phyloP scores from a whole-genome alignment of 257 asterid species.

The Solanum stenotomum region DNA sequence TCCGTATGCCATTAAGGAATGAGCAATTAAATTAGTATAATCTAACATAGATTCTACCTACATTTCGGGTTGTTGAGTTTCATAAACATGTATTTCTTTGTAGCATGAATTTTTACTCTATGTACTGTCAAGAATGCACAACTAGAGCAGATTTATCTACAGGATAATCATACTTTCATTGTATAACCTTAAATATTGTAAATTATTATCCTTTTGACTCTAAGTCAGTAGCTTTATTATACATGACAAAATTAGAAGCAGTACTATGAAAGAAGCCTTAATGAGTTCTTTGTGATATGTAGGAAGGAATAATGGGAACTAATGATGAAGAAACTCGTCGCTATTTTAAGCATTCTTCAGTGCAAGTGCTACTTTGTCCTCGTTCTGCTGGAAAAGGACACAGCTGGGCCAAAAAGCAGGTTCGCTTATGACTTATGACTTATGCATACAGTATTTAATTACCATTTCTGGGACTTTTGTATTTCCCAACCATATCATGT shows the following conservation, averaged over 20 bases:
- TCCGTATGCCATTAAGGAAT: background rate
- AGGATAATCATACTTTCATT: background rate
- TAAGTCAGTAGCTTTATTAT: background rate
- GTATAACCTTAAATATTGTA: background rate
- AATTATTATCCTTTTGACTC: background rate
- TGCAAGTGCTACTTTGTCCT: slow-evolving; percentile 75
- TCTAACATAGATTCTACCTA: background rate
- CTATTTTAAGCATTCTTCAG: slow-evolving; percentile 84
- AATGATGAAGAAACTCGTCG: slow-evolving; percentile 87
- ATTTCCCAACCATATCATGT: background rate
- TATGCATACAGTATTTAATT: background rate
- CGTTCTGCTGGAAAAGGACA: slow-evolving; percentile 69
- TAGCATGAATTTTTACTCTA: background rate
- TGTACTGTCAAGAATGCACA: background rate
- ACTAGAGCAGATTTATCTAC: background rate
- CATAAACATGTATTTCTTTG: background rate
- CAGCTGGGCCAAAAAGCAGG: slow-evolving; percentile 70
- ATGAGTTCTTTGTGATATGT: slow-evolving; percentile 8
- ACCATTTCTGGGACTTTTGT: background rate
- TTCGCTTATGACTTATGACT: background rate
- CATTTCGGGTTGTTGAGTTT: background rate
- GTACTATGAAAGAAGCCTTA: background rate
- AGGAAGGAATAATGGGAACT: slow-evolving; percentile 85
- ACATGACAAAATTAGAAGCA: background rate
- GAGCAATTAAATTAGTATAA: background rate